phyloP scores from a whole-genome alignment of 1,139 yeast species.

The Candida glucosophila region DNA sequence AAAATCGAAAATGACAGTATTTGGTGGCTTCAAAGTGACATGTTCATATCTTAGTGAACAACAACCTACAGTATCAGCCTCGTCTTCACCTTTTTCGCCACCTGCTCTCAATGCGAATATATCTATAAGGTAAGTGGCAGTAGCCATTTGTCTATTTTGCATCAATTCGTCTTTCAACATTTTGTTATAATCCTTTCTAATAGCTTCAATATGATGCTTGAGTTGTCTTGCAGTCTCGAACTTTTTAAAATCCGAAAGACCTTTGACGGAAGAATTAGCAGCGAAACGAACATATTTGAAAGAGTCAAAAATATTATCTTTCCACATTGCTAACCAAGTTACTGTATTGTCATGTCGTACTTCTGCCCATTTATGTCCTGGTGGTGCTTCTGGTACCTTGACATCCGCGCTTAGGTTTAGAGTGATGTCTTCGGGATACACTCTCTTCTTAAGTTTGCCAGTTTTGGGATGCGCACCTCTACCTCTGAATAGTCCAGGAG shows the following conservation, averaged over 20 bases:
- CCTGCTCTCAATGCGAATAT: constrained; percentile 97
- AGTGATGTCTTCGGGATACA: constrained; percentile 81
- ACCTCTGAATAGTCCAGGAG: constrained; percentile 93
- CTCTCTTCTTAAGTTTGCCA: constrained; percentile 78
- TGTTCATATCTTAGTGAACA: constrained; percentile 90
- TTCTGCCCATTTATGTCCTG: constrained; percentile 88
- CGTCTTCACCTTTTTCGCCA: constrained; percentile 95
- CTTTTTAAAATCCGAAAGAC: constrained; percentile 83
- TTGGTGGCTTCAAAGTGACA: constrained; percentile 77
- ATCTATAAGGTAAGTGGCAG: constrained; percentile 89
- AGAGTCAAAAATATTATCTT: constrained; percentile 79
- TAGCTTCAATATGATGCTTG: constrained; percentile 60
- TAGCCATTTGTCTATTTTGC: constrained; percentile 88
- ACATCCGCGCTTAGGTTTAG: constrained; percentile 71
- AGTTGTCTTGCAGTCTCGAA: constrained; percentile 89
- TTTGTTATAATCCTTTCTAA: constrained; percentile 66
- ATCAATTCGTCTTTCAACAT: constrained; percentile 68
- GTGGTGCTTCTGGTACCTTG: constrained; percentile 73
- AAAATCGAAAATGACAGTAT: constrained; percentile 83
- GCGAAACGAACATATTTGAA: constrained; percentile 88
- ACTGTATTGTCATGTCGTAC: constrained; percentile 83
- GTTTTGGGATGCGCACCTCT: constrained; percentile 97
- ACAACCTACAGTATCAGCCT: constrained; percentile 97
- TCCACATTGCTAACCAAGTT: constrained; percentile 97
- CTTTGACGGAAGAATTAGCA: constrained; percentile 84